Conservation (phyloP, 495 filamentous ascomycete genomes). For the Aspergillus leporis region DNA sequence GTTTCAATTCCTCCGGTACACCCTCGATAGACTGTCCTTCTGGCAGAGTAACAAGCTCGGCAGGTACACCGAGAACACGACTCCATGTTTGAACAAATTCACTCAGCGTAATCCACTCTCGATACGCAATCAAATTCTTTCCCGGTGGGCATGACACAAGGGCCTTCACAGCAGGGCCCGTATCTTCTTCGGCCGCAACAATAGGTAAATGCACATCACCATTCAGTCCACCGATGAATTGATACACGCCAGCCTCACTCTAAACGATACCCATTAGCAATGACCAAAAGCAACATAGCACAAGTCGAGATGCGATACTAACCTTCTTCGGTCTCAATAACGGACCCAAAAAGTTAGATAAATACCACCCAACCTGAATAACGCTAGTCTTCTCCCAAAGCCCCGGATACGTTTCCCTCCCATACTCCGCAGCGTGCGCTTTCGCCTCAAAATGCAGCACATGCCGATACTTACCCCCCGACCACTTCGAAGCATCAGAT, state of each 20-base stretch:
- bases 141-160: slow-evolving; percentile 29
- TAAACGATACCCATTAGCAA: background rate
- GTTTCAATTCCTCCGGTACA: background rate
- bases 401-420: slow-evolving; percentile 34
- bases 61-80: slow-evolving; percentile 9
- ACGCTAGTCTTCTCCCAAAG: slow-evolving; percentile 45
- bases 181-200: slow-evolving; percentile 26
- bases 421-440: slow-evolving; percentile 34
- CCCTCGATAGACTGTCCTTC: slow-evolving; percentile 7
- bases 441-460: slow-evolving; percentile 46
- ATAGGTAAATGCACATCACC: background rate
- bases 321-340: background rate
- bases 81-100: slow-evolving; percentile 31
- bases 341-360: slow-evolving; percentile 28
- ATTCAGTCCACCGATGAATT: background rate
- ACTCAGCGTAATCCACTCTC: slow-evolving; percentile 25
- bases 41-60: slow-evolving; percentile 9
- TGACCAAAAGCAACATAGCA: background rate
- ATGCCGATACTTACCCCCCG: slow-evolving; percentile 33
- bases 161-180: slow-evolving; percentile 33
- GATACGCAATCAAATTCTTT: slow-evolving; percentile 31
- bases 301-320: background rate
- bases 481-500: slow-evolving; percentile 30
- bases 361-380: slow-evolving; percentile 39
- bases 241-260: background rate